Evolutionary conservation across 306 rosid species (phyloP).

Genomic region (Echinosophora koreensis): DNA sequence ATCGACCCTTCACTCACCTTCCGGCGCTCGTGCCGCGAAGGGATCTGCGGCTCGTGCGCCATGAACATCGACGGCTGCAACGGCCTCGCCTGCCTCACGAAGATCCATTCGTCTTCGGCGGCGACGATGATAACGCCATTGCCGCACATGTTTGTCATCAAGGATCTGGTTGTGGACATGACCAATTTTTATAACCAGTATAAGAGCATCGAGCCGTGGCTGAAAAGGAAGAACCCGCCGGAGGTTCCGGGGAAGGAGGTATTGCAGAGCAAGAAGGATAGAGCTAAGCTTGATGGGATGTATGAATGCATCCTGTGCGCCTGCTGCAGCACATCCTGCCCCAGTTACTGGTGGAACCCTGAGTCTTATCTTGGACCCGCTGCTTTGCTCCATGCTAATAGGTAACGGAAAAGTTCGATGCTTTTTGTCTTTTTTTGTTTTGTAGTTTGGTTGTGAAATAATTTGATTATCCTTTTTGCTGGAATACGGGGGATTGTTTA

Average conservation of each 20-base stretch:
- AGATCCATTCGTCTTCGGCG: slow-evolving; percentile 55
- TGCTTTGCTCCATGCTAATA: slow-evolving; percentile 93
- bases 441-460: too few species aligned
- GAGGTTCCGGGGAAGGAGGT: slow-evolving; percentile 72
- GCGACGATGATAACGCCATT: slow-evolving; percentile 72
- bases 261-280: slow-evolving; percentile 84
- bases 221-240: slow-evolving; percentile 86
- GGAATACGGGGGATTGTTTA: too few species aligned
- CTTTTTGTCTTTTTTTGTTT: not conserved
- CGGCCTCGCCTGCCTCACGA: slow-evolving; percentile 90
- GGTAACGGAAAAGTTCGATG: slow-evolving; percentile 54
- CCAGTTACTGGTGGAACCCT: slow-evolving; percentile 99
- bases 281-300: slow-evolving; percentile 96
- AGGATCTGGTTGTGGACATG: slow-evolving; percentile 97
- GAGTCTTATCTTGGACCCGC: slow-evolving; percentile 98
- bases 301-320: slow-evolving; percentile 97
- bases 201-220: slow-evolving; percentile 99
- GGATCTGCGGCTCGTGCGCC: slow-evolving; percentile 98
- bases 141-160: slow-evolving; percentile 95
- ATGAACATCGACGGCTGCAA: slow-evolving; percentile 99
- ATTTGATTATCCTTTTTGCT: not conserved
- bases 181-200: slow-evolving; percentile 95
- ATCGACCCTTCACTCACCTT: slow-evolving; percentile 80
- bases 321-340: slow-evolving; percentile 98
- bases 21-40: slow-evolving; percentile 95